Percentiles rank a stretch among this genome's conserved stretches.
Conservation (phyloP, 1,284 basidiomycete species). For the Cyathus pygmaeus region DNA sequence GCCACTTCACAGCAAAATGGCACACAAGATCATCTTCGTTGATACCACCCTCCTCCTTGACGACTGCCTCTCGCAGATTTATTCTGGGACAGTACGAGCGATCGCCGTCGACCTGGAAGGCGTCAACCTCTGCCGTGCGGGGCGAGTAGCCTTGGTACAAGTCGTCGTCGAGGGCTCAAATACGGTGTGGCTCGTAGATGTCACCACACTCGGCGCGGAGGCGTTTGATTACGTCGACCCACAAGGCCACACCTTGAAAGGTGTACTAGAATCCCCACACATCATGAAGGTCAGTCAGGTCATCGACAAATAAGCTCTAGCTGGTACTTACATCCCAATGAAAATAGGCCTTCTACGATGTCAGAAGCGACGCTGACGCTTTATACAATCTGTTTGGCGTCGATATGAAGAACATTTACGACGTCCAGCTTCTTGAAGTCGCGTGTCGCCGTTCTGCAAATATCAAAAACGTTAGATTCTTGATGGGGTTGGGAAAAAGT, state of each 20-base stretch:
- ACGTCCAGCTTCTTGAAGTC: constrained; percentile 45
- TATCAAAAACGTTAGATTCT: too few species aligned
- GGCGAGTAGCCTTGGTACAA: constrained; percentile 34
- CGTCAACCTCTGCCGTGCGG: constrained; percentile 32
- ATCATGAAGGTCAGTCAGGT: constrained; percentile 27
- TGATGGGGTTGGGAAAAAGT: too few species aligned
- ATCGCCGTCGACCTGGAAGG: constrained; percentile 42
- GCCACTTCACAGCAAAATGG: neutral
- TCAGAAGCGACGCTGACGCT: constrained; percentile 47
- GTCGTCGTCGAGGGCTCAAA: constrained; percentile 26
- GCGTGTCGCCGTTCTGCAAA: constrained; percentile 27
- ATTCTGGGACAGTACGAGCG: constrained; percentile 1
- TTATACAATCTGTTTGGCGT: constrained; percentile 38
- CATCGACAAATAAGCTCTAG: neutral
- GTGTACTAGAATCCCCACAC: constrained; percentile 22
- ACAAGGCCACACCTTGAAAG: constrained; percentile 25
- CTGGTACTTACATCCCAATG: neutral
- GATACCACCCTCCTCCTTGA: constrained; percentile 30
- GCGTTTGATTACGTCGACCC: constrained; percentile 30
- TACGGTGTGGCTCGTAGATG: constrained; percentile 40
- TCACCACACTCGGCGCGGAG: constrained; percentile 25
- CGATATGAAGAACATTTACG: constrained; percentile 33
- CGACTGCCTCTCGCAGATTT: constrained; percentile 28
- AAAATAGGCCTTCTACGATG: constrained; percentile 40
- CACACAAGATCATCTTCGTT: constrained; percentile 21